These are phyloP conservation scores for Ormosia emarginata DNA, from an alignment of 306 rosid species.

Conservation along the genomic window DNA sequence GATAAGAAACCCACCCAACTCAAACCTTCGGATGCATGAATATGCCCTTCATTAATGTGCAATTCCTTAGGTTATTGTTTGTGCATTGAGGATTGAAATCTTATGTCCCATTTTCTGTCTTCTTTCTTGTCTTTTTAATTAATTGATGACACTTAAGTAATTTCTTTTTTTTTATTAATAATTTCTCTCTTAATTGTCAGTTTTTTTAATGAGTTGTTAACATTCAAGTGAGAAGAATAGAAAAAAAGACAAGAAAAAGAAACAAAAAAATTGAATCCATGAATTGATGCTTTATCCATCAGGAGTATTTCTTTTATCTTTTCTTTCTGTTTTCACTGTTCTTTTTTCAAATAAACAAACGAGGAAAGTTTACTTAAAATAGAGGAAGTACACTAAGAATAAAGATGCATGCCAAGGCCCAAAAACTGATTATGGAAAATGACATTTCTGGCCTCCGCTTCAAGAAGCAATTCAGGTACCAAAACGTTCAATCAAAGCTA, in stretches of 20 bases:
- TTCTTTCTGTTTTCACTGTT: not conserved
- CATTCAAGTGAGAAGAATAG: not conserved
- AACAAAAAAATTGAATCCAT: too few relatives aligned
- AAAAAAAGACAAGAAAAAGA: too few relatives aligned
- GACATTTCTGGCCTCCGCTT: conserved; percentile 10
- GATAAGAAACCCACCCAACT: conserved; percentile 11
- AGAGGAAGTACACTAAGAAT: not conserved
- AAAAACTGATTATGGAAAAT: not conserved
- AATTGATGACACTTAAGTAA: too few relatives aligned
- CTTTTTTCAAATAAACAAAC: not conserved
- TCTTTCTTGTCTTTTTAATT: too few relatives aligned
- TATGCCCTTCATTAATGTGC: not conserved
- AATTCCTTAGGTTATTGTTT: not conserved
- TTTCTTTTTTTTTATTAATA: too few relatives aligned
- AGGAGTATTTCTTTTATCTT: not conserved
- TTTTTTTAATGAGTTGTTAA: not conserved
- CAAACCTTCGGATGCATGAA: not conserved
- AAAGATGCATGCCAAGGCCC: not conserved
- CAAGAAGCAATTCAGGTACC: conserved; percentile 17
- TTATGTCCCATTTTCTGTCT: too few relatives aligned
- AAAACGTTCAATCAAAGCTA: conserved; percentile 2
- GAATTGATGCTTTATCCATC: not conserved
- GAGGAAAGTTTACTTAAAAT: not conserved
- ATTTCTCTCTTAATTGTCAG: too few relatives aligned
- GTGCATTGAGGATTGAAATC: too few relatives aligned